phyloP scores from a whole-genome alignment of 345 rosid genomes.

The Eucalyptus curtisii region DNA sequence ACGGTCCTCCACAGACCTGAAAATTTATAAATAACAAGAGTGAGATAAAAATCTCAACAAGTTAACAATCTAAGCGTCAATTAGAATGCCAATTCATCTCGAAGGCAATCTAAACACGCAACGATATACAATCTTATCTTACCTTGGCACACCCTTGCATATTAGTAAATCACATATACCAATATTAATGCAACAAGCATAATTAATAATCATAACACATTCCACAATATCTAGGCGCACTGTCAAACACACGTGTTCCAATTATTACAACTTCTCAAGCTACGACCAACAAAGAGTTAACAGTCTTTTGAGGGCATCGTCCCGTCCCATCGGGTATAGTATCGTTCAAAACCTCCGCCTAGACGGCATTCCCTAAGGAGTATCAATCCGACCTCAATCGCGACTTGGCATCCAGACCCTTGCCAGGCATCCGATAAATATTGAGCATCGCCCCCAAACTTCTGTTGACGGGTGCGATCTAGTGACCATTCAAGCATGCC shows the following conservation, averaged over 20 bases:
- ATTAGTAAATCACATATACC: too few species aligned
- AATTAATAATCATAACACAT: rapidly evolving
- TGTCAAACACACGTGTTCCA: rapidly evolving
- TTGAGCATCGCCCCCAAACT: too few species aligned
- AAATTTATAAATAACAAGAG: rapidly evolving
- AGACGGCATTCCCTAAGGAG: rapidly evolving
- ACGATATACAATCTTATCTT: too few species aligned
- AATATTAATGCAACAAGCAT: too few species aligned
- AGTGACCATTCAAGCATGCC: too few species aligned
- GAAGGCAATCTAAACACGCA: rapidly evolving
- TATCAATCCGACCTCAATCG: rapidly evolving
- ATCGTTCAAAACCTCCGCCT: rapidly evolving
- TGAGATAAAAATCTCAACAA: rapidly evolving
- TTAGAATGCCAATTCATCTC: rapidly evolving
- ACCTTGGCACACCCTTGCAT: rapidly evolving
- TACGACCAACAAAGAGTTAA: too few species aligned
- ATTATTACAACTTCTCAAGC: rapidly evolving
- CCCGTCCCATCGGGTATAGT: rapidly evolving
- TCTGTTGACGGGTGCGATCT: rapidly evolving
- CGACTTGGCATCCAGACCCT: rapidly evolving
- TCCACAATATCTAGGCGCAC: rapidly evolving
- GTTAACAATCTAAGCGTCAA: rapidly evolving
- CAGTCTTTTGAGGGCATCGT: too few species aligned
- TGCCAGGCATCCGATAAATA: rapidly evolving
- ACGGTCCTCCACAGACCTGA: rapidly evolving